Evolutionary conservation across 495 filamentous ascomycete species (phyloP).

Genomic region (Massariosphaeria phaeospora): DNA sequence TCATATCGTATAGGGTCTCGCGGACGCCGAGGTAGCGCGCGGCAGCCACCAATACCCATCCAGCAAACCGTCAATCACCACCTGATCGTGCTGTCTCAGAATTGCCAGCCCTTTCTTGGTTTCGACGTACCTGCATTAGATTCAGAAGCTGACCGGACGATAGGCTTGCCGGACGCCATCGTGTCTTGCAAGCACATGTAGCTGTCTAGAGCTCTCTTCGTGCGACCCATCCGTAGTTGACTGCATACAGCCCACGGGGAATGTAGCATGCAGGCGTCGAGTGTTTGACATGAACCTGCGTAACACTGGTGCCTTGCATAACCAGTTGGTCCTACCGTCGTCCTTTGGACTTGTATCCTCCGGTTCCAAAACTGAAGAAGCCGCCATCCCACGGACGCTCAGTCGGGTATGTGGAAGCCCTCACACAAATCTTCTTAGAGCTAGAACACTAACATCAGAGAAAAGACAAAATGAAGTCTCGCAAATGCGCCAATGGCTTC

Average conservation of each 20-base stretch:
- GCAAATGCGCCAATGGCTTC: slow-evolving; percentile 2
- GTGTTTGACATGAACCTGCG: background rate
- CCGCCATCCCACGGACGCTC: too few species aligned
- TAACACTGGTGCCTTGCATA: too few species aligned
- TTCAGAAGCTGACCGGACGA: background rate
- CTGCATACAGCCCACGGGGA: background rate
- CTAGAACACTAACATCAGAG: background rate
- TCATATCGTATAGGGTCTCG: too few species aligned
- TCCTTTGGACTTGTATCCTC: too few species aligned
- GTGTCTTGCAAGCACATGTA: slow-evolving; percentile 1
- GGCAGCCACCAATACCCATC: slow-evolving; percentile 11
- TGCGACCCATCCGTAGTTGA: background rate
- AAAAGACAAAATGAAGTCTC: background rate
- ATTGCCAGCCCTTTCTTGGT: background rate
- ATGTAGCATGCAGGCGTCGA: slow-evolving; percentile 13
- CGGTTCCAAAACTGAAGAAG: too few species aligned
- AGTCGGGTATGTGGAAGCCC: too few species aligned
- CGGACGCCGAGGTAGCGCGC: too few species aligned
- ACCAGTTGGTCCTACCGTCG: too few species aligned
- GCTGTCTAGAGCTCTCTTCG: background rate
- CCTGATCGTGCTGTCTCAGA: slow-evolving; percentile 7
- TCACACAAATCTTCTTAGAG: too few species aligned
- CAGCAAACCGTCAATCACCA: background rate
- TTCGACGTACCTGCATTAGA: slow-evolving; percentile 10
- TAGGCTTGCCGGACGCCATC: background rate